phyloP scores from a whole-genome alignment of 1,284 basidiomycete species.

The Naganishia sp. region DNA sequence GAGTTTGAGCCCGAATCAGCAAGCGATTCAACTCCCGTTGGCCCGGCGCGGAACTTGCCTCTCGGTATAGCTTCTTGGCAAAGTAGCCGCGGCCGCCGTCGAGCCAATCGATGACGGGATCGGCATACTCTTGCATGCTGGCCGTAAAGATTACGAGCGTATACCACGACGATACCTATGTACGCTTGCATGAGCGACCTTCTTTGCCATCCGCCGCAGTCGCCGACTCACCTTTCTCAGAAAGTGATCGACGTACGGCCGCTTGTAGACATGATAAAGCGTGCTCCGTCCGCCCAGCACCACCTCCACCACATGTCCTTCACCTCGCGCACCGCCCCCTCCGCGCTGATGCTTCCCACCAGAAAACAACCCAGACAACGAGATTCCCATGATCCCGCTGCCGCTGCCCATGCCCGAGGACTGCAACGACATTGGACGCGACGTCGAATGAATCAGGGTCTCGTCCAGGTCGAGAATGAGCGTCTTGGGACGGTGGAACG shows the following conservation, averaged over 20 bases:
- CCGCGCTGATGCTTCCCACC: conserved; percentile 42
- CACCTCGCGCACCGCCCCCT: conserved; percentile 63
- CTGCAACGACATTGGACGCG: conserved; percentile 64
- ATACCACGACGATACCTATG: conserved; percentile 94
- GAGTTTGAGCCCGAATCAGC: neutral
- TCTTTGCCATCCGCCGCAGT: neutral
- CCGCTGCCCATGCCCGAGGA: conserved; percentile 52
- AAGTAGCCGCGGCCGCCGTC: conserved; percentile 92
- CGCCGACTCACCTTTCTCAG: conserved; percentile 72
- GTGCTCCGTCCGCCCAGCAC: conserved; percentile 84
- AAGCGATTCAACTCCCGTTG: neutral
- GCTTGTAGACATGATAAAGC: conserved; percentile 97
- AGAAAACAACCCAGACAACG: conserved; percentile 56
- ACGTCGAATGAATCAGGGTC: conserved; percentile 96
- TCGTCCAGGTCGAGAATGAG: conserved; percentile 96
- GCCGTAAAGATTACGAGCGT: conserved; percentile 98
- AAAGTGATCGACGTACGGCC: conserved; percentile 95
- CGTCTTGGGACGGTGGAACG: conserved; percentile 81
- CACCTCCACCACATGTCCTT: conserved; percentile 93
- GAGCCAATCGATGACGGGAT: conserved; percentile 99
- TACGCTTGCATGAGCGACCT: neutral
- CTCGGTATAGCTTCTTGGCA: conserved; percentile 82
- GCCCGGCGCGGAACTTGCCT: conserved; percentile 60
- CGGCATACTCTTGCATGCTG: conserved; percentile 98
- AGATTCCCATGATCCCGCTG: conserved; percentile 65